phyloP scores from a whole-genome alignment of 208 protist genomes.

The Acanthamoeba sp. region DNA sequence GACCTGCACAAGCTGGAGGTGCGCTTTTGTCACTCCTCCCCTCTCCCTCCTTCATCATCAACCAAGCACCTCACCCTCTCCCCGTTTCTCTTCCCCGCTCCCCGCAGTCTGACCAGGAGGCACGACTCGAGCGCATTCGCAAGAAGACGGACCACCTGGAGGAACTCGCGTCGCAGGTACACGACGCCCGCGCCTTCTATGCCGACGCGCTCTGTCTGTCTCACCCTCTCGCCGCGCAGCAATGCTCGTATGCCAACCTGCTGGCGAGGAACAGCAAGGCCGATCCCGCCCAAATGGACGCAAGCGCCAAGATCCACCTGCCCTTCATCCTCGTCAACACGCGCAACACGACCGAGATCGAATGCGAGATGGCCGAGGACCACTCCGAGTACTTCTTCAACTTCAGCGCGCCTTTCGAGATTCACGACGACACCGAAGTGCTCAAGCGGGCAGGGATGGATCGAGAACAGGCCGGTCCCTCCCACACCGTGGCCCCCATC shows the following conservation, averaged over 20 bases:
- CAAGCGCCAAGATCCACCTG: slow-evolving; percentile 78
- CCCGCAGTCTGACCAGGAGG: slow-evolving; percentile 41
- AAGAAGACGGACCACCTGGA: slow-evolving; percentile 73
- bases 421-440: slow-evolving; percentile 91
- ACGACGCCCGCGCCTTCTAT: too few species aligned
- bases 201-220: not conserved
- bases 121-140: slow-evolving; percentile 29
- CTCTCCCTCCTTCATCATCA: too few species aligned
- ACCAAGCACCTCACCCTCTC: too few species aligned
- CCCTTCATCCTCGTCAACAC: slow-evolving; percentile 92
- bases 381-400: slow-evolving; percentile 90
- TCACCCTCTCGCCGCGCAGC: not conserved
- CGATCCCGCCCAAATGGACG: not conserved
- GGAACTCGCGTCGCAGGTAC: slow-evolving; percentile 69
- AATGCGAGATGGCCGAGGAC: slow-evolving; percentile 90
- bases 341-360: slow-evolving; percentile 86
- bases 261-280: slow-evolving; percentile 77
- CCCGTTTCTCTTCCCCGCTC: not conserved
- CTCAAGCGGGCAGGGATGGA: slow-evolving; percentile 77
- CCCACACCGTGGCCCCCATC: slow-evolving; percentile 11
- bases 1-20: slow-evolving; percentile 82
- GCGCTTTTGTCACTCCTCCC: too few species aligned
- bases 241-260: slow-evolving; percentile 76
- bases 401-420: slow-evolving; percentile 90
- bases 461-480: not conserved